These are phyloP conservation scores for Viola odorata DNA, from an alignment of 345 rosid genomes.

Conservation along the genomic window DNA sequence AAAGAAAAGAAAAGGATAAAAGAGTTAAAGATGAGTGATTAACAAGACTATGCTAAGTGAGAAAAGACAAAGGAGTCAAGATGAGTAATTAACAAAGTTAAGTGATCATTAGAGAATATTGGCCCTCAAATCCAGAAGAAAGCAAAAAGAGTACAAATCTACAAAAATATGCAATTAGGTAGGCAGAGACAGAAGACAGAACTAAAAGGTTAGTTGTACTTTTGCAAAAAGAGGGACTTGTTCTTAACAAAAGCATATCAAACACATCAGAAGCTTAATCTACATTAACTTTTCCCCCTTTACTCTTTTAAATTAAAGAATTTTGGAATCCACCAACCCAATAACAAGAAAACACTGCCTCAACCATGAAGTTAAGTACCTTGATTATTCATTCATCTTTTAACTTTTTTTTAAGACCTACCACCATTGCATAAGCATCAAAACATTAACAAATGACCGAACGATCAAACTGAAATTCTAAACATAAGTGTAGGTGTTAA, in stretches of 20 bases:
- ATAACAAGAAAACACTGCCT: conserved; percentile 14
- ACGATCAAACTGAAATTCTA: background rate
- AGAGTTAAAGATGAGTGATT: conserved; percentile 1
- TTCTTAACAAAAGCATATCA: conserved; percentile 32
- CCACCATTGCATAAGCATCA: background rate
- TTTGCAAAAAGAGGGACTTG: conserved; percentile 42
- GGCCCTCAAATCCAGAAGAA: conserved; percentile 6
- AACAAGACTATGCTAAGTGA: background rate
- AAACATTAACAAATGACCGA: background rate
- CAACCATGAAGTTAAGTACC: conserved; percentile 36
- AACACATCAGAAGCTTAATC: conserved; percentile 3
- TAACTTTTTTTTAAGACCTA: background rate
- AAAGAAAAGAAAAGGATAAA: background rate
- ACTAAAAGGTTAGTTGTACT: conserved; percentile 21
- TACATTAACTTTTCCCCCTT: background rate
- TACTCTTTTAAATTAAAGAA: background rate
- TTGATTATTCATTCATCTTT: background rate
- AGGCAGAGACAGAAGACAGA: conserved; percentile 8
- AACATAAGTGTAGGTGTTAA: no score
- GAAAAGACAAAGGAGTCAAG: background rate
- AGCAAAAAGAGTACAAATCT: conserved; percentile 19
- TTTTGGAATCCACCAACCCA: conserved; percentile 9
- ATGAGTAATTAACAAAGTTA: conserved; percentile 22
- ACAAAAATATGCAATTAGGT: conserved; percentile 19
- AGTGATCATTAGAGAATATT: conserved; percentile 14